Evolutionary conservation across 106 monocot genomes (phyloP).

Genomic region (Phalaenopsis aphrodite): DNA sequence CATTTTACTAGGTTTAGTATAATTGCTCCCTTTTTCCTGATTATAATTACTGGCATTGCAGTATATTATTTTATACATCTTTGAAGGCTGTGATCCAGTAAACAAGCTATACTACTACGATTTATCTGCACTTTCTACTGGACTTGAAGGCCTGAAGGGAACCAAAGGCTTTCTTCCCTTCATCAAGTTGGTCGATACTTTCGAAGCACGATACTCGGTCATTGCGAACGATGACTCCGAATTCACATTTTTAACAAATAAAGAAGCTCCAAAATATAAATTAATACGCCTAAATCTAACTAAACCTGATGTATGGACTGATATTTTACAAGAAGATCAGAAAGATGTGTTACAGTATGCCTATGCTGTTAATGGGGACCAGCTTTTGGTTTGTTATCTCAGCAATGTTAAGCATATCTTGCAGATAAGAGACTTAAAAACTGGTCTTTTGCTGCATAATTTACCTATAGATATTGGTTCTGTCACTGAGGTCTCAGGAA

Average conservation of each 20-base stretch:
- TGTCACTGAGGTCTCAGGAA: constrained; percentile 55
- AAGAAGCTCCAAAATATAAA: constrained; percentile 71
- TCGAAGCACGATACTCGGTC: constrained; percentile 55
- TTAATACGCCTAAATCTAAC: constrained; percentile 65
- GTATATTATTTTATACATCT: constrained; percentile 55
- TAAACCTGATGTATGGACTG: constrained; percentile 52
- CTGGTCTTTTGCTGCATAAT: constrained; percentile 55
- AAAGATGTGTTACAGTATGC: constrained; percentile 77
- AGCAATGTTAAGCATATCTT: constrained; percentile 72
- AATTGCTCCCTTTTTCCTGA: constrained; percentile 5
- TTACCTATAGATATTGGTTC: constrained; percentile 81
- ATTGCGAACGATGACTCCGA: constrained; percentile 65
- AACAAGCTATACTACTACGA: constrained; percentile 89
- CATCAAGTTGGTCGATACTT: constrained; percentile 71
- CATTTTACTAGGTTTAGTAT: not conserved
- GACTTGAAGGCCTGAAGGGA: constrained; percentile 51
- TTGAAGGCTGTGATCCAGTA: constrained; percentile 66
- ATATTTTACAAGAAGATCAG: constrained; percentile 49
- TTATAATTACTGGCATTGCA: constrained; percentile 22
- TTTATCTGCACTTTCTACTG: constrained; percentile 48
- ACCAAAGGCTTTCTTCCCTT: constrained; percentile 55
- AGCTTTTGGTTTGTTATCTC: constrained; percentile 70
- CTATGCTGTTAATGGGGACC: constrained; percentile 56
- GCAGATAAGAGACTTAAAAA: constrained; percentile 72
- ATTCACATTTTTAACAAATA: constrained; percentile 89